Evolutionary conservation across 768 basidiomycete genomes (phyloP), one percentile per base, ranked within the genome.

Genomic region (Suillus variegatus): DNA sequence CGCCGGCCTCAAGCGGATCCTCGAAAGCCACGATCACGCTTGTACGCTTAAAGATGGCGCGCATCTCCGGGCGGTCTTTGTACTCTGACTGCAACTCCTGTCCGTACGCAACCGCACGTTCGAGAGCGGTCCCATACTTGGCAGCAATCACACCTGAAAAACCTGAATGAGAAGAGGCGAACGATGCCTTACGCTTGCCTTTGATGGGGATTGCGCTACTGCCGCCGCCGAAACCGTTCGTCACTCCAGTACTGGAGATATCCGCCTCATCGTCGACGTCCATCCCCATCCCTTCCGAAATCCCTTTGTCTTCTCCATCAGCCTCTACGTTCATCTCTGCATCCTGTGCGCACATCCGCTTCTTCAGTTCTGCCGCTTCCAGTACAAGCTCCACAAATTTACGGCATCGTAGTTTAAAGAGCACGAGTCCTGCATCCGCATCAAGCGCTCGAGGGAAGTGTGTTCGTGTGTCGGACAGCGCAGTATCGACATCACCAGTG

Each of bases 341-440:
- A 62, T 80, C 81, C 40, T 79, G 80, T 35, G 74, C 76, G 65
- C 82, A 82, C 79, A 88, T 84, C 69, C 79, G 82, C 77, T 90
- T 89, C 79, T 87, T 86, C 66, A 90, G 78, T 66, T 89, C 90
- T 6, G 86, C 83, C 12, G 91, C 87, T 68, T 88, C 86, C 69
- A 94, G 72, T 16, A 93, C 85, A 36, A 94, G 83, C 75, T 95
- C 94, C 54, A 95, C 88, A 71, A 95, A 94, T 76, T 90, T 92
- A 70, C 93, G 84, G 77, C 93, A 93, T 32, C 89, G 85, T 69
- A 96, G 77, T 75, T 91, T 92, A 81, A 95, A 92, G n/a, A 85
- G 76, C 78, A 95, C 84, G 18, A 92, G 78, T 10, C 89, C 88
- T 46, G 85, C 83, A 62, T 93, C 89, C 35, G 84, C 84, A 65